A percentile compares a stretch with the other conserved stretches of the same genome.
phyloP scores from a whole-genome alignment of 169 alveolate genomes.

The Eimeria sp. region DNA sequence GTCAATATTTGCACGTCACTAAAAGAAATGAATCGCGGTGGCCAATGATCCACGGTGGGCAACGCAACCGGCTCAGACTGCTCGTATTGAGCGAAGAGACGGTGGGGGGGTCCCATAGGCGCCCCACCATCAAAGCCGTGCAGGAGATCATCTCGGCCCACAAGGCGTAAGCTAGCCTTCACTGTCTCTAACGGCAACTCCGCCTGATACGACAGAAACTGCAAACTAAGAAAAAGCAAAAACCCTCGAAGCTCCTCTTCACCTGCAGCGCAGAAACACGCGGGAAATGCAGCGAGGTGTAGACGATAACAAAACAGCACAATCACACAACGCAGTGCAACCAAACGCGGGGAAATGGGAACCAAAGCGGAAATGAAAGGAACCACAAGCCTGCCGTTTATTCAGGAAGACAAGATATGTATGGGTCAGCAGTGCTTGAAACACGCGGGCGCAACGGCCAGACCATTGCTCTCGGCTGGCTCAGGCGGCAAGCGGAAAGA shows the following conservation, averaged over 20 bases:
- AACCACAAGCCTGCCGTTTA: neutral
- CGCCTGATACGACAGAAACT: constrained; percentile 27
- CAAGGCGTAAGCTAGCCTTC: constrained; percentile 17
- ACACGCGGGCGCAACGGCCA: neutral
- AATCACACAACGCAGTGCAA: neutral
- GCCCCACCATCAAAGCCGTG: constrained; percentile 54
- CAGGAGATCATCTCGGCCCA: constrained; percentile 49
- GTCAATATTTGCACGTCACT: neutral
- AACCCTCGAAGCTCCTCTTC: constrained; percentile 62
- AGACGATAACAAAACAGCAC: neutral
- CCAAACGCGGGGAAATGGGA: neutral
- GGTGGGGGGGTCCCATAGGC: neutral
- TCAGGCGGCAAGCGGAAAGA: neutral
- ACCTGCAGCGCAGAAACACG: neutral
- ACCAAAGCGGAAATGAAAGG: neutral
- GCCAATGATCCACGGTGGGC: neutral
- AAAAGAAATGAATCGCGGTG: neutral
- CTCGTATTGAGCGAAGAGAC: neutral
- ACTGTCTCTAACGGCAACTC: constrained; percentile 26
- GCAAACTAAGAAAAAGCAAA: constrained; percentile 29
- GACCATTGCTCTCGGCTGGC: neutral
- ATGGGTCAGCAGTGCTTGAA: neutral
- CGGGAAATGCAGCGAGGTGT: neutral
- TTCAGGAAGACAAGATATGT: neutral
- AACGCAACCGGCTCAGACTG: neutral